Base-by-base conservation (phyloP, 305 asterid genomes). In the Rubia peregrina region DNA sequence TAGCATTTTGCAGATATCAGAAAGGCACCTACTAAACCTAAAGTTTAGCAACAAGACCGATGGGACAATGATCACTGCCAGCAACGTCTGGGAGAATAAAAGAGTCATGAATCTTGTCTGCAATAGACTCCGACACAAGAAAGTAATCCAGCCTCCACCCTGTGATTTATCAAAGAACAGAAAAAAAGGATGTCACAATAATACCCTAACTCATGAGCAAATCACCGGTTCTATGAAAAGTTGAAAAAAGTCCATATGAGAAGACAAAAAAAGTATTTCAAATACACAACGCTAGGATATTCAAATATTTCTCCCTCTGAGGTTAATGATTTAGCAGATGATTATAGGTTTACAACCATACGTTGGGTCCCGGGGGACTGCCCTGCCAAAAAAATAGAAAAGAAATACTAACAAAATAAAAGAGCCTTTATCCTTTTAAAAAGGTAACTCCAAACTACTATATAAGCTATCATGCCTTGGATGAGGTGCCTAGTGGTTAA, bases 111-210 rank as follows among this genome's bases (percentile, higher is more conserved):
- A 94, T 96, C 63, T 79, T 78, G 69, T 87, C 80, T 33, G 95
- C 83, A 19, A 94, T 89, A 11, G 85, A 74, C 74, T 89, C 89
- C 9, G 99, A 91, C 42, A 77, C 89, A 24, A 94, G 98, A 85
- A 94, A 94, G 79, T 94, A 91, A 77, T 94, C 99, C 6, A 91
- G 95, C 80, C 97, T 74, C 98, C 99, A 94, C 72, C 98, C 98
- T 91, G 80, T 65, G 26, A 1, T 51, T 73, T 41, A 53, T 26
- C 51, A 38, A 36, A 64, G 42, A 40, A 72, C 33, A 3, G 51
- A 4, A 7, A 49, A 51, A 48, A 17, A 30, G 33, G 4, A 24
- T 26, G 44, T n/a, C 13, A 26, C 42, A 67, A 44, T 67, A 14
- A 3, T 64, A 38, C 24, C 33, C 16, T 3, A 17, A 9, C 10